phyloP scores from a whole-genome alignment of 768 basidiomycete species.

The Mycena capillaripes region DNA sequence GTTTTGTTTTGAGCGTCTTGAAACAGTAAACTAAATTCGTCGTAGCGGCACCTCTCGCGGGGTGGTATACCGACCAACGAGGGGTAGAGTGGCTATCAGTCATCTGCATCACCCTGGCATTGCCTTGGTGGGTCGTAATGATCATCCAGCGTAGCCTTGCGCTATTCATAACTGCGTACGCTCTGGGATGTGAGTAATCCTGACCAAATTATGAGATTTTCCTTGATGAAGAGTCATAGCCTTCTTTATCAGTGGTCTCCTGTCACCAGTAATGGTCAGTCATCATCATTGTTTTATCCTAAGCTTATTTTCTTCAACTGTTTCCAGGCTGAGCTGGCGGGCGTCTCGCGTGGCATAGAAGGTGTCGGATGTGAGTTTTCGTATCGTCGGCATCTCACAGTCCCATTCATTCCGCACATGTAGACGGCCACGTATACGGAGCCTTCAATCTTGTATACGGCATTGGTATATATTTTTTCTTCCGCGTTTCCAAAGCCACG shows the following conservation, averaged over 20 bases:
- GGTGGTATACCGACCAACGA: constrained; percentile 67
- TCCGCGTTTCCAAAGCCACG: background rate
- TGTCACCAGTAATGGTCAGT: constrained; percentile 66
- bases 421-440: constrained; percentile 83
- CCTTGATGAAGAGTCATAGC: constrained; percentile 51
- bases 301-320: background rate
- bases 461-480: constrained; percentile 49
- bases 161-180: constrained; percentile 63
- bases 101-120: constrained; percentile 60
- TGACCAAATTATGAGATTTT: background rate
- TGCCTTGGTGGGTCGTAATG: constrained; percentile 77
- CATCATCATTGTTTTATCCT: background rate
- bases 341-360: constrained; percentile 65
- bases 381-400: background rate
- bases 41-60: constrained; percentile 71
- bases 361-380: constrained; percentile 76
- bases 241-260: constrained; percentile 71
- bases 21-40: background rate
- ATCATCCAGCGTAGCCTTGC: constrained; percentile 61
- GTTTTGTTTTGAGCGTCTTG: constrained; percentile 34
- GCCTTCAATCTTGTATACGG: constrained; percentile 82
- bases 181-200: constrained; percentile 64
- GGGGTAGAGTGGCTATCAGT: constrained; percentile 71
- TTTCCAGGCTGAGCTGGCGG: constrained; percentile 68
- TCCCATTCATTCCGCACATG: background rate